Base-by-base conservation (phyloP, 2,329 filamentous ascomycete species). In the Metarhizium robertsii region DNA sequence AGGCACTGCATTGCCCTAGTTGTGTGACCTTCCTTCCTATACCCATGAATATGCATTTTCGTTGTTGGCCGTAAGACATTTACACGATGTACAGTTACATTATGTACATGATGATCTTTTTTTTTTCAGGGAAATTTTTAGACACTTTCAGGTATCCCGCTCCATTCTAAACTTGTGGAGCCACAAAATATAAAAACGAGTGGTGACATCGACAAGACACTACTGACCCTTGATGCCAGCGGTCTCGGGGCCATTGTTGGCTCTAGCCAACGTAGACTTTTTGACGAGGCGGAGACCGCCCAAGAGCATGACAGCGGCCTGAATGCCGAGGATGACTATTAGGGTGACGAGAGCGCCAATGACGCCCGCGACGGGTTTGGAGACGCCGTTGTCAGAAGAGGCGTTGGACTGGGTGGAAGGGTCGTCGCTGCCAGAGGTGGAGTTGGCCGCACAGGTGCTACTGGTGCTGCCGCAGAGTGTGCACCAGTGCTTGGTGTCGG, bases 311-410 rank as follows among this genome's bases (percentile, higher is more conserved):
- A 77, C 64, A 14, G 76, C 64, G 10, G 67, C 73, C 65, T 78
- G 71, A 20, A 76, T 42, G 14, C 70, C 73, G 45, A 79, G 68
- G 16, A 81, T 71, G 11, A 79, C 75, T 10, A 73, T 72, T 5
- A 83, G 68, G 0, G 79, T 80, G 42, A 88, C 75, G 60, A 91
- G 69, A 47, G 90, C 88, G 48, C 89, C 85, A 52, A 95, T 91
- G 5, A 92, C 89, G 53, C 90, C 90, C 0, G 88, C 90, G n/a
- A 92, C 83, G 6, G 82, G 78, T 42, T 77, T 81, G 52, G 85
- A 87, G 32, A 95, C 75, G 8, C 80, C 78, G 53, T 71, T 67
- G 20, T 63, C 59, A 42, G 59, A 57, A 58, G 60, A 61, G n/a
- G 50, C 48, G 20, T 62, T 59, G 45, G 61, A 59, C 58, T 60